Evolutionary conservation across 2,329 filamentous ascomycete genomes (phyloP), one percentile per base, ranked within the genome.

Genomic region (Penicillium aurantiogriseum): DNA sequence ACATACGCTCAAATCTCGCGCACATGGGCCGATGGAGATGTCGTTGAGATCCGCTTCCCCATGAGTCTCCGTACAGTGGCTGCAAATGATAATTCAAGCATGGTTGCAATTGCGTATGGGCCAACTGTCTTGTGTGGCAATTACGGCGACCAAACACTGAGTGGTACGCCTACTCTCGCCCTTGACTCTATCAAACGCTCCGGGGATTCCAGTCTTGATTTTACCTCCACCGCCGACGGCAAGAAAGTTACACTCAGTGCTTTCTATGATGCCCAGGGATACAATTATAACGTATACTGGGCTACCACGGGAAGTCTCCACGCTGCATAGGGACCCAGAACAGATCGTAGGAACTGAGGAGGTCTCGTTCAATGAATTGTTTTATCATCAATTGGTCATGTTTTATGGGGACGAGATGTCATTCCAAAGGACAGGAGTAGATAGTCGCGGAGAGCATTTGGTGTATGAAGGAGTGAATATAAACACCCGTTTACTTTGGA

Each of bases 281-380:
- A 43, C 15, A 51, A 51, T 9, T 51, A 43, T 33, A 44, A 51
- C 10, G 49, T 43, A 19, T 51, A 51, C 27, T 51, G 38, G 49
- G 6, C 27, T 51, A 43, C 38, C 15, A 51, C 27, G 4, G 49
- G 49, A 44, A 51, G 27, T 15, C 19, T 51, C 6, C n/a, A 21
- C 19, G 4, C n/a, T 19, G 36, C 11, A 2, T 40, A 51, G 9
- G 8, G 8, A 6, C 4, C 8, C 3, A 2, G 19, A 23, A 25
- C 11, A 25, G 8, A 31, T 23, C 13, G 2, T 4, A 4, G 15
- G 15, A 2, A 17, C 25, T 10, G 8, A 6, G 9, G 21, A 9
- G 4, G 2, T 25, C 1, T 42, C 4, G 1, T 40, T 23, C 5
- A 40, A 15, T 36, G 11, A 33, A 33, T 15, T 13, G 15, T 15